Base-by-base conservation (phyloP, 2,329 filamentous ascomycete genomes). In the Fusarium sp. region DNA sequence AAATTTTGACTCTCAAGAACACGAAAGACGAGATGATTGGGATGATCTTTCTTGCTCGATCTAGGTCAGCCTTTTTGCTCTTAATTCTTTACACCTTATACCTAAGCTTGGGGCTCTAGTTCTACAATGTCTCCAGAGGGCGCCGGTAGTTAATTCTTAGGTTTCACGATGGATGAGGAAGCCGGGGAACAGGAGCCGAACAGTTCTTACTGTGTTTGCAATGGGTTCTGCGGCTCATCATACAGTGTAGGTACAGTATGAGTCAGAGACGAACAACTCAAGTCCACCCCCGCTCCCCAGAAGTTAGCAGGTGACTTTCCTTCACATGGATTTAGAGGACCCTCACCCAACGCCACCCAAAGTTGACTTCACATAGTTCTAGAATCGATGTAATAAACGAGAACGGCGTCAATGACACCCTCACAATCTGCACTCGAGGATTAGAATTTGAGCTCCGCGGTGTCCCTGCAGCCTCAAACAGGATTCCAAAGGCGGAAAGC, bases 381-480 rank as follows among this genome's bases (percentile, higher is more conserved):
- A 67, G 62, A 55, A 55, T 66, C 26, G 34, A 53, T 31, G 41
- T 26, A 38, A n/a, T n/a, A 12, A 52, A 59, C 34, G 28, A 55
- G 34, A 33, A 42, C 13, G 7, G 8, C 28, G 52, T 45, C 47
- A 49, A 62, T 63, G 46, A 40, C 49, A 51, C 50, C 40, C 44
- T 58, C 40, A 31, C 31, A 10, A 53, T 26, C 41, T 59, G n/a
- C 18, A 40, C 37, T 41, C 28, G 28, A 52, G 31, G 38, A 53
- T 50, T 34, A 37, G 36, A 44, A 36, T 30, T 37, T 34, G 40
- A 55, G 34, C 34, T 42, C 47, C 58, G 41, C 34, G 30, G 30
- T 45, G 59, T 53, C 63, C 67, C 67, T 68, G 67, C 67, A 70
- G 63, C 51, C 41, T 59, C 53, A 46, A 59, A 36, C 50, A 60